Base-by-base conservation (phyloP, 2,329 filamentous ascomycete species). In the Fusarium nygamai region DNA sequence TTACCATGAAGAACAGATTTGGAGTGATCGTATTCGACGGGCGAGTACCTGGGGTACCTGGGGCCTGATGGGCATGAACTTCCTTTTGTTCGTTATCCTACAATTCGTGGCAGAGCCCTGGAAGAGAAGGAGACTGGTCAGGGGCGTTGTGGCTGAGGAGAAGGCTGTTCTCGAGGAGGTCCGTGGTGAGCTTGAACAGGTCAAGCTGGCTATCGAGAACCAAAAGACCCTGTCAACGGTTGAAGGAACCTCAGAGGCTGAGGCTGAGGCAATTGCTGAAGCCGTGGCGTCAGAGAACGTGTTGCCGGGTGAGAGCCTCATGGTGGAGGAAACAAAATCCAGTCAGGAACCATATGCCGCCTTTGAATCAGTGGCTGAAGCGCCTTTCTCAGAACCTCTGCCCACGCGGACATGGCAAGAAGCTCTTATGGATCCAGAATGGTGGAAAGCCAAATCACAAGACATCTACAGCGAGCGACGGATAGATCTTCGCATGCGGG, bases 31-130 rank as follows among this genome's bases (percentile, higher is more conserved):
- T 78, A 99, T 99, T 81, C 89, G 96, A 41, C 89, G 96, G 74
- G 98, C 98, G 87, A 96, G 93, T 81, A 99, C 96, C 1, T 99
- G 96, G 96, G 96, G 97, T 41, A 99, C 96, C 0, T 98, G 97
- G 91, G 96, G 96, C 1, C 85, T 99, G 71, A 99, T 99, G 96
- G 96, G 96, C 31, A 90, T 98, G 79, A 99, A 99, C 81, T 93
- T 98, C 38, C 82, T 98, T 70, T 84, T 99, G 53, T 94, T 99
- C 80, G 84, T 99, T 61, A 88, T 95, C 24, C 91, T 97, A 77
- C 92, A 98, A 83, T 92, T 97, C 76, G 91, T 96, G 27, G 92
- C 98, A 70, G 96, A 99, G 87, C 96, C 96, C 8, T 98, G 96
- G 94, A 91, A 95, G 76, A 87, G 96, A 77, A 88, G 86, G 79